Conservation (phyloP, 345 rosid species). For the Populus tremula region DNA sequence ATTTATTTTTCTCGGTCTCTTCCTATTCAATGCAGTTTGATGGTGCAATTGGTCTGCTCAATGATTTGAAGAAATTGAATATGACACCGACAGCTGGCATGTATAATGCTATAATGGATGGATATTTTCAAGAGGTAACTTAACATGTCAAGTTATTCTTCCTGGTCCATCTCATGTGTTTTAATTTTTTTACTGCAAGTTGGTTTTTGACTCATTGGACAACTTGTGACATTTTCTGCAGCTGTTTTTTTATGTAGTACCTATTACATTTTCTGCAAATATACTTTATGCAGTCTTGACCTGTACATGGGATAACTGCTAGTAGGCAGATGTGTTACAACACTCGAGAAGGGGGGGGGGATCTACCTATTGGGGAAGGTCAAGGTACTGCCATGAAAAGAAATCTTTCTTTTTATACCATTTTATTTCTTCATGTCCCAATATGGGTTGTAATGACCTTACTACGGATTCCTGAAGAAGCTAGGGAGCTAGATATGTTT, state of each 20-base stretch:
- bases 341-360: not conserved
- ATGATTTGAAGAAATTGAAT: slow-evolving; percentile 52
- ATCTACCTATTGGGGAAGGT: not conserved
- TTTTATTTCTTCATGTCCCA: not conserved
- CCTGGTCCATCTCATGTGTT: not conserved
- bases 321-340: not conserved
- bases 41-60: slow-evolving; percentile 70
- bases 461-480: not conserved
- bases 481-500: not conserved
- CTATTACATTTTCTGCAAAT: not conserved
- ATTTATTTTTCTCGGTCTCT: not conserved
- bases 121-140: slow-evolving; percentile 75
- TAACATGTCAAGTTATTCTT: not conserved
- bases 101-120: slow-evolving; percentile 75
- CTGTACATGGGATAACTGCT: not conserved
- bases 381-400: not conserved
- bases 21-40: slow-evolving; percentile 48
- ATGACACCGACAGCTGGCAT: slow-evolving; percentile 56
- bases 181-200: not conserved
- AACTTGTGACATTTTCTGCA: not conserved
- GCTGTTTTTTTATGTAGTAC: not conserved
- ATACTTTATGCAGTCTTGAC: not conserved
- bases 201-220: not conserved
- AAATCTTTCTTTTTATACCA: not conserved
- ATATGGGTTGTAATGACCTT: not conserved